Evolutionary conservation across 345 rosid species (phyloP).

Genomic region (Salix purpurea): DNA sequence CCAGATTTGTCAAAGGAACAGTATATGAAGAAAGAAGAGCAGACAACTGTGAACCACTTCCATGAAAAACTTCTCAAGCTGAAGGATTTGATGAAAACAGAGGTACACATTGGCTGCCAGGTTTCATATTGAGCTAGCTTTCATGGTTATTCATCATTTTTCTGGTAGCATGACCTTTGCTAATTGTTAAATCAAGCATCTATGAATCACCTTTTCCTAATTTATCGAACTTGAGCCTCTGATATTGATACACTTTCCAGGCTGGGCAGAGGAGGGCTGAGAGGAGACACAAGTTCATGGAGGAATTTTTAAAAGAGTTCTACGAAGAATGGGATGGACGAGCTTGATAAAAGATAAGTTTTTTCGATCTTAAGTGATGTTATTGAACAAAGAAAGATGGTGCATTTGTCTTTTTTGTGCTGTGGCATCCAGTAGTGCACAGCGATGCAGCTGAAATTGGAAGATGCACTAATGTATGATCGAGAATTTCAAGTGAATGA

Average conservation of each 20-base stretch:
- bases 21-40: slow-evolving; percentile 69
- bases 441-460: neutral
- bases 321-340: slow-evolving; percentile 72
- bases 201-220: neutral
- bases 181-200: neutral
- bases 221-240: neutral
- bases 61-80: slow-evolving; percentile 88
- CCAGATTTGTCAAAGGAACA: slow-evolving; percentile 62
- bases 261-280: slow-evolving; percentile 72
- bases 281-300: slow-evolving; percentile 76
- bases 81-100: slow-evolving; percentile 70
- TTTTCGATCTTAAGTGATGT: neutral
- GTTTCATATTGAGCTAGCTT: neutral
- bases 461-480: neutral
- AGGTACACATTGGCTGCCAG: slow-evolving; percentile 31
- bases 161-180: neutral
- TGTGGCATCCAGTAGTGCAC: neutral
- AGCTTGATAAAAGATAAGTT: slow-evolving; percentile 31
- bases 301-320: slow-evolving; percentile 59
- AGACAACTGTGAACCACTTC: slow-evolving; percentile 75
- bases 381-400: neutral
- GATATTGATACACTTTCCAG: slow-evolving; percentile 30
- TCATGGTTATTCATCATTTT: neutral
- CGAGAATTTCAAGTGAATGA: neutral
- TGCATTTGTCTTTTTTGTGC: too few relatives aligned